Evolutionary conservation across 2,329 filamentous ascomycete species (phyloP).

Genomic region (Orbilia blumenaviensis): DNA sequence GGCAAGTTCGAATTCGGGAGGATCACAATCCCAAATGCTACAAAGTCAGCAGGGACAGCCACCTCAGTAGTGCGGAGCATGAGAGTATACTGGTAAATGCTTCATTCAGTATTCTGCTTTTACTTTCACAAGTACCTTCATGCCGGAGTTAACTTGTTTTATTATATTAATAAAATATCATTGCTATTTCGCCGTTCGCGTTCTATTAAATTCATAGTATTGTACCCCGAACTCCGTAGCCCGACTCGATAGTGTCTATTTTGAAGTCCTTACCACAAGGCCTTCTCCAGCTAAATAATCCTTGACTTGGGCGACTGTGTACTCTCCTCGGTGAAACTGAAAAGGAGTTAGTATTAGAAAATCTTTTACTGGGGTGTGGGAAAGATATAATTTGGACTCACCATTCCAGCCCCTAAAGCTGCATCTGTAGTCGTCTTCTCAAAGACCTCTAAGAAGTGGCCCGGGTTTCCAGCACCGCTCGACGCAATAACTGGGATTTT

Average conservation of each 20-base stretch:
- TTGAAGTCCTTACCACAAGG: constrained; percentile 72
- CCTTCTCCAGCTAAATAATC: constrained; percentile 77
- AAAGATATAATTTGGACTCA: constrained; percentile 61
- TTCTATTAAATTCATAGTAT: not conserved
- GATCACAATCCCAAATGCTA: not conserved
- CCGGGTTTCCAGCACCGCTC: constrained; percentile 86
- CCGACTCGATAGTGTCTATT: not conserved
- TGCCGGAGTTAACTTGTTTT: not conserved
- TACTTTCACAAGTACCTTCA: not conserved
- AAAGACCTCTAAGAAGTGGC: constrained; percentile 92
- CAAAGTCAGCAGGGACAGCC: not conserved
- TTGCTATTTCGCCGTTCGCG: not conserved
- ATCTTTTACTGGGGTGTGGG: not conserved
- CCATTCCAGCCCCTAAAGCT: constrained; percentile 92
- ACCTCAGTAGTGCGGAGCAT: not conserved
- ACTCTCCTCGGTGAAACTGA: constrained; percentile 93
- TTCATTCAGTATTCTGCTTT: not conserved
- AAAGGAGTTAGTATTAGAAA: not conserved
- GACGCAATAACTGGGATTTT: constrained; percentile 95
- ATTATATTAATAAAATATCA: not conserved
- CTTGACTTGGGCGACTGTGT: constrained; percentile 93
- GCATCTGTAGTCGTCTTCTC: constrained; percentile 85
- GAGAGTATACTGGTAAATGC: no score
- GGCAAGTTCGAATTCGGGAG: not conserved
- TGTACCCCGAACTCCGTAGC: constrained; percentile 1